Conservation (phyloP, 1,284 basidiomycete genomes). For the Chalciporus sp. region DNA sequence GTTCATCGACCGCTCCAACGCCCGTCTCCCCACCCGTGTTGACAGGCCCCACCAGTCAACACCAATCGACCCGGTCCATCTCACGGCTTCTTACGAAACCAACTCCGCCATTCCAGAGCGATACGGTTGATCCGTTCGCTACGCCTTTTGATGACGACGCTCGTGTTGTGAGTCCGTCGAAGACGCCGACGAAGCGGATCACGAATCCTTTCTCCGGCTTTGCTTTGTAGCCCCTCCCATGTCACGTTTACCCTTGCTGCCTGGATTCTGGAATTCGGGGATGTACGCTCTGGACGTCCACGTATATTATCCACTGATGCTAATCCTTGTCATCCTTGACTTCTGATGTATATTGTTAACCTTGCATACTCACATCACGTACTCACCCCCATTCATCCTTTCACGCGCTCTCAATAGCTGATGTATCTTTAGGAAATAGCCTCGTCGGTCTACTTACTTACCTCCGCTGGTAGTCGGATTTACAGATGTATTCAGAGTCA, state of each 20-base stretch:
- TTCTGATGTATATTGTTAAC: constrained; percentile 7
- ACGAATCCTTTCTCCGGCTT: constrained; percentile 35
- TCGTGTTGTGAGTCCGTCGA: constrained; percentile 28
- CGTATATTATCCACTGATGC: constrained; percentile 18
- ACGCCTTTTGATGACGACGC: constrained; percentile 79
- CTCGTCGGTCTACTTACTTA: constrained; percentile 1
- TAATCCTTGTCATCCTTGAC: constrained; percentile 11
- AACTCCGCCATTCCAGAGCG: constrained; percentile 42
- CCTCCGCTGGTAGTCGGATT: constrained; percentile 5
- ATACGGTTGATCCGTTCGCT: constrained; percentile 57
- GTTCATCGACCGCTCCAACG: constrained; percentile 34
- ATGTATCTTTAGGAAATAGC: constrained; percentile 30
- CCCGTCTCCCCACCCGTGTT: constrained; percentile 19
- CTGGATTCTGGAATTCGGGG: not conserved
- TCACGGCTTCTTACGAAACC: constrained; percentile 50
- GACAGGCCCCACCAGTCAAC: constrained; percentile 27
- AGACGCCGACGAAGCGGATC: constrained; percentile 18
- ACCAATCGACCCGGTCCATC: constrained; percentile 39
- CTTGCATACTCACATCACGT: constrained; percentile 9
- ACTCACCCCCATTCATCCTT: not conserved
- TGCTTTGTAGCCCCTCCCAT: constrained; percentile 23
- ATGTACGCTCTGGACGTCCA: not conserved
- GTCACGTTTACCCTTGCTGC: not conserved
- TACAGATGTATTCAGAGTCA: constrained; percentile 5
- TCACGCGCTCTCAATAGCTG: constrained; percentile 2